Evolutionary conservation across 345 rosid species (phyloP).

Genomic region (Syzygium aqueum): DNA sequence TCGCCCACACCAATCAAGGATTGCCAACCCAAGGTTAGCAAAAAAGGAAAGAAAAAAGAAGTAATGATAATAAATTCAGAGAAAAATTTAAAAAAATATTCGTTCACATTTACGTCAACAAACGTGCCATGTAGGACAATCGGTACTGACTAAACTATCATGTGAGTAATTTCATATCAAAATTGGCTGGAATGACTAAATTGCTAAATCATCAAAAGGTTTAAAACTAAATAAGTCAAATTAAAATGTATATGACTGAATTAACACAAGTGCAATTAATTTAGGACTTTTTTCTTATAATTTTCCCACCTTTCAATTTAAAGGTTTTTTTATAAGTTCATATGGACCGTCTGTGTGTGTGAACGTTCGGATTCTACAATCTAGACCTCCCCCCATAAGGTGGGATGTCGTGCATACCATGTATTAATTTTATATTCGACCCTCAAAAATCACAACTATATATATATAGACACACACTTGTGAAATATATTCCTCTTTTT

Average conservation of each 20-base stretch:
- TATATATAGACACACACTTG: background rate
- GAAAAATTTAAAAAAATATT: fast-evolving
- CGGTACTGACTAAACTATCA: fast-evolving
- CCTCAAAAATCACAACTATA: background rate
- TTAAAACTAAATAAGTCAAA: background rate
- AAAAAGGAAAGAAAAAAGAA: background rate
- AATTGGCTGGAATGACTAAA: background rate
- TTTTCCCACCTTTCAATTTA: background rate
- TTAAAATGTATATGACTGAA: background rate
- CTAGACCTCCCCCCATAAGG: background rate
- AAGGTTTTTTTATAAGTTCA: background rate
- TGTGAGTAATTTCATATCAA: background rate
- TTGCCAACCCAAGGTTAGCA: fast-evolving
- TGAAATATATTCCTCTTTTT: background rate
- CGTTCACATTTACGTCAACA: too few species aligned
- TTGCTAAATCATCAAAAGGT: background rate
- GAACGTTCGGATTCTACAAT: background rate
- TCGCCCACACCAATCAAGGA: background rate
- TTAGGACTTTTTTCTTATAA: background rate
- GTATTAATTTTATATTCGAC: background rate
- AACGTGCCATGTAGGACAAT: fast-evolving
- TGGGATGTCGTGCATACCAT: background rate
- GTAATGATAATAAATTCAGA: too few species aligned
- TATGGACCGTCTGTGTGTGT: background rate
- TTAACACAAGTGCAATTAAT: background rate